phyloP scores from a whole-genome alignment of 1,284 basidiomycete genomes.

The Pyrrhoderma noxium region DNA sequence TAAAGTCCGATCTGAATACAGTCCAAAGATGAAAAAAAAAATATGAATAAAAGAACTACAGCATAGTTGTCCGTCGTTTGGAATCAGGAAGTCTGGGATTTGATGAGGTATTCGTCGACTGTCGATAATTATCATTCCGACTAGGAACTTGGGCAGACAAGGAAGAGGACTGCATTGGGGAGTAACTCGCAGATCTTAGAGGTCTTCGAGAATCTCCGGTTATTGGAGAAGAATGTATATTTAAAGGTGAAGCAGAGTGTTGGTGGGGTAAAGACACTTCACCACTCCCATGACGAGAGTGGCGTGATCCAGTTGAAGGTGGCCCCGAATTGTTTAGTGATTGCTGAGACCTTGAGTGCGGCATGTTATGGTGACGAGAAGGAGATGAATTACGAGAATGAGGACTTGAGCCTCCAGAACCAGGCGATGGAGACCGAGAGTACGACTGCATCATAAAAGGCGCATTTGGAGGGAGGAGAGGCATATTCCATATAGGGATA shows the following conservation, averaged over 20 bases:
- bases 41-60: slow-evolving; percentile 4
- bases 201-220: neutral
- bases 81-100: slow-evolving; percentile 18
- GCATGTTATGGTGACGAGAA: slow-evolving; percentile 1
- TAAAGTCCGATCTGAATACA: neutral
- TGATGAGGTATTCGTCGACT: slow-evolving; percentile 24
- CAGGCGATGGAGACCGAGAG: slow-evolving; percentile 15
- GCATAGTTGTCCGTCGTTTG: slow-evolving; percentile 18
- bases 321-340: neutral
- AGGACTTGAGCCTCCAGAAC: slow-evolving; percentile 1
- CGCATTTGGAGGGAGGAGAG: slow-evolving; percentile 62
- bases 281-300: neutral
- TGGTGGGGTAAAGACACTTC: neutral
- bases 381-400: slow-evolving; percentile 11
- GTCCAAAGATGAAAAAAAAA: neutral
- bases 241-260: neutral
- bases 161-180: neutral
- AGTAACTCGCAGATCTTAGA: slow-evolving; percentile 3
- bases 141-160: neutral
- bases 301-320: neutral
- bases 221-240: neutral
- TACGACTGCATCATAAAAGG: slow-evolving; percentile 66
- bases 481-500: slow-evolving; percentile 31
- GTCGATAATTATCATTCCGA: neutral
- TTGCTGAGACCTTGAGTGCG: neutral